A percentile compares a stretch with the other conserved stretches of the same genome.
phyloP scores from a whole-genome alignment of 495 filamentous ascomycete genomes.

The Aspergillus olivimuriae region DNA sequence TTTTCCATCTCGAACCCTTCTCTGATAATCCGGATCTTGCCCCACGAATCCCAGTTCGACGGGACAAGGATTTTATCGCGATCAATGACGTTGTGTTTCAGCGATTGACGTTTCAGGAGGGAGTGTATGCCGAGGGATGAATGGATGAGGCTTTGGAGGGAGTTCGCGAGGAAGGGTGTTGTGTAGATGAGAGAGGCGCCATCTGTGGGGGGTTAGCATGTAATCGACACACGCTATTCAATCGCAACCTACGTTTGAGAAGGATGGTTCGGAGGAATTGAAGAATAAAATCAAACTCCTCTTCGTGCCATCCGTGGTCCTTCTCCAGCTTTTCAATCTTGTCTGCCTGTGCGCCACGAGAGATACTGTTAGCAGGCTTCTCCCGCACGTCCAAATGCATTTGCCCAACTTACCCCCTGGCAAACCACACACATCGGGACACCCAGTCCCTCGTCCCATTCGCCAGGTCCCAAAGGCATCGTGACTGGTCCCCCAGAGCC shows the following conservation, averaged over 20 bases:
- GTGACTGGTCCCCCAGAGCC: conserved; percentile 49
- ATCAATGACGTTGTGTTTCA: conserved; percentile 95
- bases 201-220: conserved; percentile 47
- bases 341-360: conserved; percentile 69
- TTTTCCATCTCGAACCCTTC: conserved; percentile 92
- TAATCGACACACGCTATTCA: neutral
- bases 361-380: too few relatives aligned
- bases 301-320: conserved; percentile 85
- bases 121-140: conserved; percentile 86
- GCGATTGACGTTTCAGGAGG: conserved; percentile 69
- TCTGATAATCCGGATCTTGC: conserved; percentile 88
- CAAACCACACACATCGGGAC: conserved; percentile 88
- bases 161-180: conserved; percentile 69
- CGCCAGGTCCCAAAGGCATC: conserved; percentile 78
- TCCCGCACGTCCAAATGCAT: too few relatives aligned
- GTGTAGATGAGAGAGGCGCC: conserved; percentile 90
- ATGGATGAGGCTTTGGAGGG: conserved; percentile 76
- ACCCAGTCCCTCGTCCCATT: conserved; percentile 90
- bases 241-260: conserved; percentile 61
- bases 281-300: conserved; percentile 85
- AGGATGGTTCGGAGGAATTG: conserved; percentile 84
- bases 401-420: conserved; percentile 82
- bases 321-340: conserved; percentile 83
- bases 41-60: conserved; percentile 98
- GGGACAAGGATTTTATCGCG: conserved; percentile 91